Conservation (phyloP, 257 asterid genomes). For the Leptodermis oblonga region DNA sequence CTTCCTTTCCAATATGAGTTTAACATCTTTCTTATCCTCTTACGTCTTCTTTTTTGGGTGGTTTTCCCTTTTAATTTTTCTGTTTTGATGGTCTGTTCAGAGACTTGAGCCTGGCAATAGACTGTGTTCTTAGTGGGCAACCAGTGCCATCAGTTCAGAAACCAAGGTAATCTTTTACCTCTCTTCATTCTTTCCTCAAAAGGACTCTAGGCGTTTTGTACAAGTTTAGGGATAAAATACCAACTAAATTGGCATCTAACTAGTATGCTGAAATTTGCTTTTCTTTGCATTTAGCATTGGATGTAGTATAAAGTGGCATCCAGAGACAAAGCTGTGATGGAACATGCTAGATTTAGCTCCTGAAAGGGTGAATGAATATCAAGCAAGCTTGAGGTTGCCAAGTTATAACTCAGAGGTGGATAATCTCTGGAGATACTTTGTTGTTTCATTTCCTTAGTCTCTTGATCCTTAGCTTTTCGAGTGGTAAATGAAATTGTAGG, state of each 20-base stretch:
- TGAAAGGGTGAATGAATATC: slow-evolving; percentile 20
- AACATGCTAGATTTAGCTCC: slow-evolving; percentile 14
- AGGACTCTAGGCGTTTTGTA: neutral
- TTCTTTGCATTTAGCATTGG: slow-evolving; percentile 51
- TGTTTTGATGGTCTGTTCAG: slow-evolving; percentile 29
- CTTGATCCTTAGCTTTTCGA: neutral
- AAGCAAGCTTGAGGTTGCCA: slow-evolving; percentile 14
- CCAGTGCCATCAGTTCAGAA: slow-evolving; percentile 63
- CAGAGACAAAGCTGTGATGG: slow-evolving; percentile 35
- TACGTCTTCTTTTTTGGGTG: too few species aligned
- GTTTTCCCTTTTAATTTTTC: neutral
- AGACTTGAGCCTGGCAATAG: slow-evolving; percentile 86
- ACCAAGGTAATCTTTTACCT: slow-evolving; percentile 48
- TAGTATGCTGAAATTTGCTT: slow-evolving; percentile 13
- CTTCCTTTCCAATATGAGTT: neutral
- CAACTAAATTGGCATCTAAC: neutral
- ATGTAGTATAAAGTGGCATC: slow-evolving; percentile 94
- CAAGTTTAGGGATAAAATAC: neutral
- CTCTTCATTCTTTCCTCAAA: slow-evolving; percentile 7
- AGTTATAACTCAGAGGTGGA: slow-evolving; percentile 9
- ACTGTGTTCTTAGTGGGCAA: slow-evolving; percentile 70
- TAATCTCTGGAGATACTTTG: neutral
- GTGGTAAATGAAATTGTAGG: slow-evolving; percentile 11
- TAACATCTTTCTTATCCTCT: neutral
- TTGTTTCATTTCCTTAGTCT: neutral